phyloP scores from a whole-genome alignment of 257 asterid genomes.

The Nicotiana noctiflora region DNA sequence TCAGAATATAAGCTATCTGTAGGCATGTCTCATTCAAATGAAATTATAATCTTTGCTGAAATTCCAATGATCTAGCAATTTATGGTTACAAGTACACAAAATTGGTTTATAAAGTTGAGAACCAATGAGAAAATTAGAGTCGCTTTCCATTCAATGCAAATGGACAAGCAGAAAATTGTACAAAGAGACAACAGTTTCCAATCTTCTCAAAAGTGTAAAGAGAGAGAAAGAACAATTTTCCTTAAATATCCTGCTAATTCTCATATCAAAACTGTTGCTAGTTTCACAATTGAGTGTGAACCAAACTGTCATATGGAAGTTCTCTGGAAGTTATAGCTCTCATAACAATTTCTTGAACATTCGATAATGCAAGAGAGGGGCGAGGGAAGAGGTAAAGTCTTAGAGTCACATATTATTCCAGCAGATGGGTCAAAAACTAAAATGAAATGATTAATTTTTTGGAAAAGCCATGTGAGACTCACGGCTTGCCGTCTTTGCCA shows the following conservation, averaged over 20 bases:
- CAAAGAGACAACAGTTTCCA: not conserved
- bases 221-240: not conserved
- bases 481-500: slow-evolving; percentile 87
- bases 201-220: not conserved
- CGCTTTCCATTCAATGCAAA: not conserved
- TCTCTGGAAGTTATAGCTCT: not conserved
- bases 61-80: not conserved
- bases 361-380: not conserved
- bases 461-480: slow-evolving; percentile 15
- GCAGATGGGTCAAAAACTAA: not conserved
- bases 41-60: not conserved
- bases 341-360: not conserved
- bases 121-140: not conserved
- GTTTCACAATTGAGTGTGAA: not conserved
- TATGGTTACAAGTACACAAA: slow-evolving; percentile 4
- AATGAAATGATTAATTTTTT: not conserved
- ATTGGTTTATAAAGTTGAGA: not conserved
- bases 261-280: not conserved
- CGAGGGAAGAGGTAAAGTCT: not conserved
- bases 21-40: not conserved
- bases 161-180: not conserved
- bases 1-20: not conserved
- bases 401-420: not conserved
- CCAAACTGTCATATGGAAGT: not conserved
- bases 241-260: not conserved